Base-by-base conservation (phyloP, 495 filamentous ascomycete species). In the Peziza echinospora region DNA sequence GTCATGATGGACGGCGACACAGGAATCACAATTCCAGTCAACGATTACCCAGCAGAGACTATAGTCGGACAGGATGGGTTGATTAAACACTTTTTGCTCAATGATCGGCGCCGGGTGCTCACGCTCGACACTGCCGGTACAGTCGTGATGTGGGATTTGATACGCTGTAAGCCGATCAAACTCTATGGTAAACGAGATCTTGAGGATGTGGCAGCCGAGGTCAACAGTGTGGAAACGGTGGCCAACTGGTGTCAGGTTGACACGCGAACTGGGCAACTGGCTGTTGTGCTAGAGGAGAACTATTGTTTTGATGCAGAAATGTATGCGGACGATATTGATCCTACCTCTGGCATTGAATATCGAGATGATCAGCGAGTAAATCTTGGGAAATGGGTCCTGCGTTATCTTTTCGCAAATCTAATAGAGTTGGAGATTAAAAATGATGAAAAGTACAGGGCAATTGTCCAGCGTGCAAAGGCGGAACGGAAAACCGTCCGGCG, bases 231-330 rank as follows among this genome's bases (percentile, higher is more conserved):
- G 8, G 86, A 93, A 58, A 85, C 75, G 30, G 81, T 96, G 44
- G 77, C 84, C 5, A 84, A 92, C 49, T 97, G 89, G 89, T 96
- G 87, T 58, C 77, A 79, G 10, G 81, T 96, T 42, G 85, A 97
- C 56, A 87, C 84, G 24, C 76, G 85, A 47, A 96, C 89, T 4
- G 89, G 89, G 34, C 78, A 80, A 50, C 62, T 97, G 47, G 84
- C 84, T 2, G 86, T 91, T 23, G 79, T 93, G 10, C 62, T 97
- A 17, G 89, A 96, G 53, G 82, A 85, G 40, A 92, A 89, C 54
- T 85, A 89, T 50, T 96, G 89, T 59, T 97, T 97, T 55, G 91
- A 96, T 62, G 91, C 86, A 28, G 89, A 97, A 59, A 80, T 91
- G 64, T 97, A 97, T 59, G 86, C 85, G 0, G 89, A 96, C 58